Conservation (phyloP, 2,329 filamentous ascomycete genomes). For the Fusarium piperis region DNA sequence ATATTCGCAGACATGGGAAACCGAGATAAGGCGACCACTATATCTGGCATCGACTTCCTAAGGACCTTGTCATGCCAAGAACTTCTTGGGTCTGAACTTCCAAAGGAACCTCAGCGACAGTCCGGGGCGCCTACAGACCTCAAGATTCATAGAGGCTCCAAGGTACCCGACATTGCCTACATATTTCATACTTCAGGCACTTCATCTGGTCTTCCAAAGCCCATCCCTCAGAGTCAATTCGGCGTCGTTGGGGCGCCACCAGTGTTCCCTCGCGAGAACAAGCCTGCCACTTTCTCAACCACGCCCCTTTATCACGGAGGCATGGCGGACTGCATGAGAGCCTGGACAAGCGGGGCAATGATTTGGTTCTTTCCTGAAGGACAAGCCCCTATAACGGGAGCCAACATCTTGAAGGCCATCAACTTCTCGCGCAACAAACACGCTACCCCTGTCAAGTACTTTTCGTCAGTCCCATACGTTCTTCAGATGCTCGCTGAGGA, state of each 20-base stretch:
- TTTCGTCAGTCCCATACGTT: conserved; percentile 70
- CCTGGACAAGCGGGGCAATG: conserved; percentile 67
- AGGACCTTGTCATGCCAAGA: conserved; percentile 16
- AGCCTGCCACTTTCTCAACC: conserved; percentile 67
- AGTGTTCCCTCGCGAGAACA: conserved; percentile 48
- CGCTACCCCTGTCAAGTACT: conserved; percentile 58
- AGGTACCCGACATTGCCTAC: conserved; percentile 59
- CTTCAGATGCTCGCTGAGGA: conserved; percentile 62
- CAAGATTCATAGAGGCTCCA: not conserved
- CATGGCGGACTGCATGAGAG: conserved; percentile 68
- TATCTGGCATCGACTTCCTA: conserved; percentile 13
- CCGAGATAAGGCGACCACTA: not conserved
- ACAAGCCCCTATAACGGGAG: conserved; percentile 63
- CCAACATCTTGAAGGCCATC: conserved; percentile 62
- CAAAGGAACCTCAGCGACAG: not conserved
- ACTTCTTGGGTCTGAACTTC: not conserved
- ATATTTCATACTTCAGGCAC: conserved; percentile 73
- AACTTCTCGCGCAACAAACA: conserved; percentile 45
- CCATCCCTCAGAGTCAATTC: conserved; percentile 66
- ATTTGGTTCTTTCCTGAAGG: conserved; percentile 72
- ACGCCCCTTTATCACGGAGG: conserved; percentile 75
- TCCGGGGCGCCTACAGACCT: not conserved
- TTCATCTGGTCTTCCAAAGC: conserved; percentile 70
- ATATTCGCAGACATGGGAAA: conserved; percentile 57
- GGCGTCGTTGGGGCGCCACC: conserved; percentile 66